A percentile compares a stretch with the other conserved stretches of the same genome.
phyloP scores from a whole-genome alignment of 345 rosid genomes.

The Aurinia saxatilis region DNA sequence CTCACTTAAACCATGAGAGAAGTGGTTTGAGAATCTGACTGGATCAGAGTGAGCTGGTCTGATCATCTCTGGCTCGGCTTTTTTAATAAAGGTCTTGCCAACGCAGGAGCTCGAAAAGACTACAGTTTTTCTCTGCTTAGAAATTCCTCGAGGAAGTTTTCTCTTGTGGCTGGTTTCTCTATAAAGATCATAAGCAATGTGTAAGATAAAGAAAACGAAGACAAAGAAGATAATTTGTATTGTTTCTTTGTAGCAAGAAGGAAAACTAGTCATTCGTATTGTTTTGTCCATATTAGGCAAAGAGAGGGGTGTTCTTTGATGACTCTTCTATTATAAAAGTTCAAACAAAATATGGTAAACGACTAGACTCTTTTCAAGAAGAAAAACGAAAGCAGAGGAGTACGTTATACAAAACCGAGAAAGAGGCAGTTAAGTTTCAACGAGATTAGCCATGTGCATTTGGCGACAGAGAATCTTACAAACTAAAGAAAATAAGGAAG shows the following conservation, averaged over 20 bases:
- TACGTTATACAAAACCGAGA: too few species aligned
- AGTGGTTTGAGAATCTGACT: constrained; percentile 4
- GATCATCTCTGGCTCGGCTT: constrained; percentile 14
- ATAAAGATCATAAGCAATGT: constrained; percentile 7
- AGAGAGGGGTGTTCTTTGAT: background rate
- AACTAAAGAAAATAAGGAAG: too few species aligned
- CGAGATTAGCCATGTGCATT: too few species aligned
- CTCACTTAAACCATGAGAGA: background rate
- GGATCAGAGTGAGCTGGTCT: constrained; percentile 4
- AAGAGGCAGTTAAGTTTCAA: too few species aligned
- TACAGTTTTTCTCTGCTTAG: background rate
- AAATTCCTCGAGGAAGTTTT: background rate
- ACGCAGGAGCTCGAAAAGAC: background rate
- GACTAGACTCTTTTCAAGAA: too few species aligned
- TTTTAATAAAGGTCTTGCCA: background rate
- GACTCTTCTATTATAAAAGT: background rate
- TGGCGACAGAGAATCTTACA: too few species aligned
- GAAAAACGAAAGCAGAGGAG: too few species aligned
- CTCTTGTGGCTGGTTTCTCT: too few species aligned
- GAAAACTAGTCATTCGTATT: background rate
- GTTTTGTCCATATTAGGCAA: constrained; percentile 9
- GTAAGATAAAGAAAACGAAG: background rate
- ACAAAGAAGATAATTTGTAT: background rate
- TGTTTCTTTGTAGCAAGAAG: constrained; percentile 2
- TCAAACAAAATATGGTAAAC: background rate